Evolutionary conservation across 495 filamentous ascomycete species (phyloP), one percentile per base, ranked within the genome.

Genomic region (Aspergillus sclerotioniger): DNA sequence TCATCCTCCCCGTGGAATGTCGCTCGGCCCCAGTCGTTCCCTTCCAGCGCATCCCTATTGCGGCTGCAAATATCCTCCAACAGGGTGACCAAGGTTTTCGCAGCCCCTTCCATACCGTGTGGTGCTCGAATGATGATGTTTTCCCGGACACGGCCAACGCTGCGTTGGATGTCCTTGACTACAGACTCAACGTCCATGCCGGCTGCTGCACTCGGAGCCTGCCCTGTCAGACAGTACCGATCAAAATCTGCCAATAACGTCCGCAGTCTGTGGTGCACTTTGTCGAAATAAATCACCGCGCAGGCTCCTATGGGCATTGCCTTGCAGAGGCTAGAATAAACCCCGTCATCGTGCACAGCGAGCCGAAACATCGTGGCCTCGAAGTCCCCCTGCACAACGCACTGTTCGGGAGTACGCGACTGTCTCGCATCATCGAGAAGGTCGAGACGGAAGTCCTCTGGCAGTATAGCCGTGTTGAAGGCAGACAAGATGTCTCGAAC

Each of bases 301-400:
- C 79, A 77, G 8, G 74, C 72, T 0, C 76, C 76, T 8, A 68
- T 60, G 1, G 76, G 76, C 70, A 82, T 77, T 1, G 72, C 73
- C 53, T 77, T 75, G 59, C 75, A 77, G 12, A 83, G 68, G 54
- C 71, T 76, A 28, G 60, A 62, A 57, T 71, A 80, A 51, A 82
- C 71, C 17, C 67, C 63, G 32, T 79, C 70, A 51, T 82, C 76
- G 54, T 76, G 71, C 5, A 81, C 70, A 7, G 78, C 78, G 0
- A 82, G 72, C 8, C 76, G 69, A 63, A 81, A 82, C 44, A 81
- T 70, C 1, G 80, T 83, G 16, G 73, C 74, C 52, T 76, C 75
- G n/a, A 82, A 71, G 51, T 80, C 76, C 3, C 73, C 75, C 54
- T 77, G 78, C 9, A 80, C 73, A 15, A 80, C 72, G 58, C 76